Percentiles rank a stretch among this genome's conserved stretches.
Evolutionary conservation across 768 basidiomycete genomes (phyloP).

Genomic region (Leccinum ochraceum): DNA sequence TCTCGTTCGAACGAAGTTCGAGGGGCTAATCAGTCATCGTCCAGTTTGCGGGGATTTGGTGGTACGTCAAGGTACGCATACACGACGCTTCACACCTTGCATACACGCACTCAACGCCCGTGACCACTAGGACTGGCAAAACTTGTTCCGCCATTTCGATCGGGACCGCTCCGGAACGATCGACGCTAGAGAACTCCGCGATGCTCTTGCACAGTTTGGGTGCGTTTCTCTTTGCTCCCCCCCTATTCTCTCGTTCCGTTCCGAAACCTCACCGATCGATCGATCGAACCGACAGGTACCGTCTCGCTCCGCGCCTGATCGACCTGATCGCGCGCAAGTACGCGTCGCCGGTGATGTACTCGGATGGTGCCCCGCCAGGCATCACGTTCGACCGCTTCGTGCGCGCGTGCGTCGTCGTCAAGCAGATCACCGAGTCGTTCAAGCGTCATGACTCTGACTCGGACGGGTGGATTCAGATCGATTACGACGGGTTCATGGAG

Average conservation of each 20-base stretch:
- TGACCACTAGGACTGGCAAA: conserved; percentile 69
- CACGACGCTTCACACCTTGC: neutral
- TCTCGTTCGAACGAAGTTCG: neutral
- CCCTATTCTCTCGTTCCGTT: too few relatives aligned
- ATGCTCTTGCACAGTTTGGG: conserved; percentile 77
- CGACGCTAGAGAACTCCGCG: conserved; percentile 63
- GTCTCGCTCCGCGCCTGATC: conserved; percentile 66
- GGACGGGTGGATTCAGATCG: conserved; percentile 54
- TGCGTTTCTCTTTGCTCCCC: conserved; percentile 27
- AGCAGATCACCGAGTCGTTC: conserved; percentile 76
- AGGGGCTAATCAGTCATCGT: neutral
- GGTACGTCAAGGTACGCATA: conserved; percentile 62
- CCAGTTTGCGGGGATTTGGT: conserved; percentile 75
- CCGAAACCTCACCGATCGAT: neutral
- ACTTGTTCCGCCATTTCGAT: conserved; percentile 82
- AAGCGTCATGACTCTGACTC: conserved; percentile 61
- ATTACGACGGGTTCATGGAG: conserved; percentile 57
- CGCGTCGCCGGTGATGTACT: conserved; percentile 42
- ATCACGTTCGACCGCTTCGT: conserved; percentile 89
- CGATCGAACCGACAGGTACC: conserved; percentile 44
- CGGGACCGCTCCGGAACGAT: conserved; percentile 82
- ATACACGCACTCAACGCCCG: neutral
- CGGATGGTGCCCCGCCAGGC: conserved; percentile 45
- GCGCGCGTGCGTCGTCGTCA: conserved; percentile 80
- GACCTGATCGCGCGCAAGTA: conserved; percentile 77